These are phyloP conservation scores for Hevea brasiliensis DNA, from an alignment of 345 rosid species.

Conservation along the genomic window DNA sequence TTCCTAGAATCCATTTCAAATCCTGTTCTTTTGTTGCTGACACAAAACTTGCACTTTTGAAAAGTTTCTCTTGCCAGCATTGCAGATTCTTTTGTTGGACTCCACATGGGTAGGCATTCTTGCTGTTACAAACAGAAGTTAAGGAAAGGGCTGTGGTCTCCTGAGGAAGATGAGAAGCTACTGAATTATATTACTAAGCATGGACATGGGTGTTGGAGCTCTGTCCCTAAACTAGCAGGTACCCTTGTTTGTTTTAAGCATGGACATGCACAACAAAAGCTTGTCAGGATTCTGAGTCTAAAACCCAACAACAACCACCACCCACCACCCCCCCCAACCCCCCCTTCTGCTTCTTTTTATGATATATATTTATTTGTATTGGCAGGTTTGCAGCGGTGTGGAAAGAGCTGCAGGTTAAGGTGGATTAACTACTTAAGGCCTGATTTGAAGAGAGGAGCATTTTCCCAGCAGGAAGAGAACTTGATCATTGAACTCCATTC, in stretches of 20 bases:
- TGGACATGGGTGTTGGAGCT: slow-evolving; percentile 89
- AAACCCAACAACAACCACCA: too few relatives aligned
- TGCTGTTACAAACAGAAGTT: slow-evolving; percentile 78
- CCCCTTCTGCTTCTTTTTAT: not conserved
- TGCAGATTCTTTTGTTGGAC: slow-evolving; percentile 16
- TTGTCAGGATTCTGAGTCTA: not conserved
- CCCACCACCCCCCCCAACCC: too few relatives aligned
- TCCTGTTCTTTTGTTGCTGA: slow-evolving; percentile 17
- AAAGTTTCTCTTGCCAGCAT: slow-evolving; percentile 23
- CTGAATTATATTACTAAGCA: slow-evolving; percentile 61
- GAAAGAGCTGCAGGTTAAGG: slow-evolving; percentile 77
- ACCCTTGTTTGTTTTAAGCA: not conserved
- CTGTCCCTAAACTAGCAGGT: slow-evolving; percentile 88
- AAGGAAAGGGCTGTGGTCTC: slow-evolving; percentile 88
- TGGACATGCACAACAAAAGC: not conserved
- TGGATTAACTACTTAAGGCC: slow-evolving; percentile 90
- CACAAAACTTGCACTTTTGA: not conserved
- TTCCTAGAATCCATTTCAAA: slow-evolving; percentile 12
- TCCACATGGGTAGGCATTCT: slow-evolving; percentile 76
- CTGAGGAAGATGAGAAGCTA: slow-evolving; percentile 87
- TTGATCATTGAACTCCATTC: slow-evolving; percentile 75
- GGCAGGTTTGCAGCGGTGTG: slow-evolving; percentile 75
- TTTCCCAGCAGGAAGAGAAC: slow-evolving; percentile 73
- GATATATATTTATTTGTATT: not conserved
- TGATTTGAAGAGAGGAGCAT: slow-evolving; percentile 86